Conservation (phyloP, 495 filamentous ascomycete species). For the Penicillium tannophilum region DNA sequence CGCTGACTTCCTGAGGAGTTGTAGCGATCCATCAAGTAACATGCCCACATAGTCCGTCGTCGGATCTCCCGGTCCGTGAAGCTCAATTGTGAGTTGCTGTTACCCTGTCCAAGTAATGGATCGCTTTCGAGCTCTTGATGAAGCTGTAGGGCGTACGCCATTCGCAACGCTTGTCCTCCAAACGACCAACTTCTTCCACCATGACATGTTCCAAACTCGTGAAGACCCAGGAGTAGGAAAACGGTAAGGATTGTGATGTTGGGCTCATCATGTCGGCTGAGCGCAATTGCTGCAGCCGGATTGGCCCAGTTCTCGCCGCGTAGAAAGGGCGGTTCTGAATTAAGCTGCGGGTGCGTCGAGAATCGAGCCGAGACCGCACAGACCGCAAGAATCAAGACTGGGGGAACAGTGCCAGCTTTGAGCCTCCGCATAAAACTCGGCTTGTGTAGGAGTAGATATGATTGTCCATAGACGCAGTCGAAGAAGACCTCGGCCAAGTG, state of each 20-base stretch:
- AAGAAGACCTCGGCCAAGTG: slow-evolving; percentile 95
- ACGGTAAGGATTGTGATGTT: slow-evolving; percentile 95
- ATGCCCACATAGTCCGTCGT: slow-evolving; percentile 95
- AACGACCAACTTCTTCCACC: slow-evolving; percentile 95
- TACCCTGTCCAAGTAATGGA: slow-evolving; percentile 59
- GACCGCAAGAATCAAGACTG: slow-evolving; percentile 86
- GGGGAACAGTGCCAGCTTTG: slow-evolving; percentile 68
- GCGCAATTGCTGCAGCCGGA: slow-evolving; percentile 78
- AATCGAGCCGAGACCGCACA: slow-evolving; percentile 93
- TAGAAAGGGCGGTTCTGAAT: slow-evolving; percentile 80
- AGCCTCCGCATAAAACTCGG: slow-evolving; percentile 92
- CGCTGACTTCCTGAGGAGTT: slow-evolving; percentile 95
- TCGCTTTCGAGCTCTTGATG: slow-evolving; percentile 93
- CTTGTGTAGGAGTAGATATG: slow-evolving; percentile 94
- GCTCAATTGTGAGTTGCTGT: slow-evolving; percentile 69
- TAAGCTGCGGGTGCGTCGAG: slow-evolving; percentile 89
- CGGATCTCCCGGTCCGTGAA: slow-evolving; percentile 93
- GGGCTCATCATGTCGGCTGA: slow-evolving; percentile 86
- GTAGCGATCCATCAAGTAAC: slow-evolving; percentile 95
- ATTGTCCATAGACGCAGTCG: slow-evolving; percentile 93
- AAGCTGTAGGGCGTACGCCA: slow-evolving; percentile 94
- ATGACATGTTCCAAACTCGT: slow-evolving; percentile 97
- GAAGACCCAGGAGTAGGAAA: slow-evolving; percentile 82
- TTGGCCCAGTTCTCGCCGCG: slow-evolving; percentile 89
- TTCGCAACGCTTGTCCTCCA: slow-evolving; percentile 90